These are phyloP conservation scores for Phytophthora rubi DNA, from an alignment of 352 stramenopile species.

Conservation along the genomic window DNA sequence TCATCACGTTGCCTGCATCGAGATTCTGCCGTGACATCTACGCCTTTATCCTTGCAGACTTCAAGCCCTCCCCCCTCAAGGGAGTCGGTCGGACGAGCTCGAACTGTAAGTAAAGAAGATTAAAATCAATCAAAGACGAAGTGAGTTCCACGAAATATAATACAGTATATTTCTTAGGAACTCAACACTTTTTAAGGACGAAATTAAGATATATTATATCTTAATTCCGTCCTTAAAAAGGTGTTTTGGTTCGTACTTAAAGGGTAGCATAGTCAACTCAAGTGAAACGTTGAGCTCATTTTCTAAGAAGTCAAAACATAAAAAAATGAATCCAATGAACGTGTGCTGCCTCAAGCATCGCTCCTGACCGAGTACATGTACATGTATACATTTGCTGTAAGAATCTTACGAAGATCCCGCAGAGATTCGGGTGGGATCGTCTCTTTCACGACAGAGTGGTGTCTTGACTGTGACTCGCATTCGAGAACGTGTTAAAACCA, in stretches of 20 bases:
- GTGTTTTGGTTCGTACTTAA: no score
- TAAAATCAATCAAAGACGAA: background rate
- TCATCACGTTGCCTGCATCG: background rate
- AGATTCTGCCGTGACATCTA: background rate
- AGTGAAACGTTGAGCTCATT: no score
- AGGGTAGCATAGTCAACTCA: no score
- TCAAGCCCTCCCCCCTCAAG: background rate
- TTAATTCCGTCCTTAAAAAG: no score
- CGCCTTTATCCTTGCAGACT: background rate
- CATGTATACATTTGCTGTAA: background rate
- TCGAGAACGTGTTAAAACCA: no score
- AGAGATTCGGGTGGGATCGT: background rate
- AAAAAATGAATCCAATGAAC: background rate
- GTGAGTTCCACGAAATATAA: no score
- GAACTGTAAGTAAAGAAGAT: background rate
- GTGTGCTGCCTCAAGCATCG: background rate
- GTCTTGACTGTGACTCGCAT: background rate
- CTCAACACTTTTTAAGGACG: no score
- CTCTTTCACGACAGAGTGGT: background rate
- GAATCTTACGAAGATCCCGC: background rate
- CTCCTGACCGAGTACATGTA: background rate
- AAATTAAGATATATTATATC: no score
- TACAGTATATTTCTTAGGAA: no score
- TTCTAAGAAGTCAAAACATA: no score
- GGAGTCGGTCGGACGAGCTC: background rate